phyloP scores from a whole-genome alignment of 129 eudicot species.

The Flaveria linearis region DNA sequence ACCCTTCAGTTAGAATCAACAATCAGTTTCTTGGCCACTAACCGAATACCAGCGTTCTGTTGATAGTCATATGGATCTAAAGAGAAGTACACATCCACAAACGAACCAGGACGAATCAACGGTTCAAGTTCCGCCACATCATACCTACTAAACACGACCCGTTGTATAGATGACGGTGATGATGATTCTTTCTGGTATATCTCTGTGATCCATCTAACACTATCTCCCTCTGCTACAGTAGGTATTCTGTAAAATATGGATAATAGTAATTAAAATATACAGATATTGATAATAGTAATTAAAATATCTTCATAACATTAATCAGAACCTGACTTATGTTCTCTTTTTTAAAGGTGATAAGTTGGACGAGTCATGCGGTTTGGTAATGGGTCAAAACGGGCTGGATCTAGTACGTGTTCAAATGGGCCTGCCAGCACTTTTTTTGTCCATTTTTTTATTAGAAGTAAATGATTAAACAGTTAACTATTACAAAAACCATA shows the following conservation, averaged over 20 bases:
- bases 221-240: conserved; percentile 52
- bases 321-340: no score
- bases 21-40: conserved; percentile 78
- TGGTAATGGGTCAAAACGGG: neutral
- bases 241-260: conserved; percentile 58
- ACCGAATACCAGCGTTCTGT: conserved; percentile 86
- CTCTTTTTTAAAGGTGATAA: neutral
- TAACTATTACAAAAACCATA: no score
- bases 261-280: no score
- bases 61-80: conserved; percentile 74
- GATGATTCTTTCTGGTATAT: conserved; percentile 62
- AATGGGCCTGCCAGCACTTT: neutral
- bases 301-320: no score
- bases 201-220: conserved; percentile 63
- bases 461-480: neutral
- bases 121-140: conserved; percentile 68
- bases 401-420: neutral
- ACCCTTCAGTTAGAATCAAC: conserved; percentile 50
- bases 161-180: conserved; percentile 34
- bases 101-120: conserved; percentile 56
- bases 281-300: no score
- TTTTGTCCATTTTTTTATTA: neutral
- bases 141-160: conserved; percentile 54
- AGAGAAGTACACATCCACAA: conserved; percentile 68
- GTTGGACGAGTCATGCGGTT: neutral